A percentile compares a stretch with the other conserved stretches of the same genome.
phyloP scores from a whole-genome alignment of 257 asterid species.

The Solanum neorickii region DNA sequence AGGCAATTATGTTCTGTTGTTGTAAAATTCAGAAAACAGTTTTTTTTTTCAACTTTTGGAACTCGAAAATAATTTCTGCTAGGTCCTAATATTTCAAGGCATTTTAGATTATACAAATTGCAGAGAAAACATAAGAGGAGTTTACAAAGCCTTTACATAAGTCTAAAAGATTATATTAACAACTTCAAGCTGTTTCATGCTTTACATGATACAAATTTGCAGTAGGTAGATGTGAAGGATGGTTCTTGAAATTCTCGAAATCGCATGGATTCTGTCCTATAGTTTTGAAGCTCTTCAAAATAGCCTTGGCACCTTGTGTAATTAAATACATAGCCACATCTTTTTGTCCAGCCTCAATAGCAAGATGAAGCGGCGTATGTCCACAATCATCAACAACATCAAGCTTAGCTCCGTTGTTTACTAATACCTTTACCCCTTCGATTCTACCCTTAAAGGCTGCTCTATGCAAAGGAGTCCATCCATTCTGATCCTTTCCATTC shows the following conservation, averaged over 20 bases:
- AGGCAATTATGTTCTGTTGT: not conserved
- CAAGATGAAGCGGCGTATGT: conserved; percentile 52
- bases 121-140: not conserved
- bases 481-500: conserved; percentile 58
- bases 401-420: conserved; percentile 45
- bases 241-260: conserved; percentile 24
- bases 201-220: conserved; percentile 23
- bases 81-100: not conserved
- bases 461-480: conserved; percentile 67
- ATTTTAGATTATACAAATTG: not conserved
- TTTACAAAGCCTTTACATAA: not conserved
- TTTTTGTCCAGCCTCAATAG: conserved; percentile 46
- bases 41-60: not conserved
- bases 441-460: conserved; percentile 52
- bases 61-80: not conserved
- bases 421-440: conserved; percentile 45
- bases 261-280: conserved; percentile 1
- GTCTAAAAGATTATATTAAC: not conserved
- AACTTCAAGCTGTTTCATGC: not conserved
- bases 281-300: conserved; percentile 39
- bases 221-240: conserved; percentile 13
- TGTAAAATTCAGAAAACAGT: not conserved
- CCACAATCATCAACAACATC: conserved; percentile 49
- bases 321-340: conserved; percentile 50
- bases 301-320: conserved; percentile 55